A percentile compares a stretch with the other conserved stretches of the same genome.
Conservation (phyloP, 768 basidiomycete genomes). For the Coprinopsis strossmayeri region DNA sequence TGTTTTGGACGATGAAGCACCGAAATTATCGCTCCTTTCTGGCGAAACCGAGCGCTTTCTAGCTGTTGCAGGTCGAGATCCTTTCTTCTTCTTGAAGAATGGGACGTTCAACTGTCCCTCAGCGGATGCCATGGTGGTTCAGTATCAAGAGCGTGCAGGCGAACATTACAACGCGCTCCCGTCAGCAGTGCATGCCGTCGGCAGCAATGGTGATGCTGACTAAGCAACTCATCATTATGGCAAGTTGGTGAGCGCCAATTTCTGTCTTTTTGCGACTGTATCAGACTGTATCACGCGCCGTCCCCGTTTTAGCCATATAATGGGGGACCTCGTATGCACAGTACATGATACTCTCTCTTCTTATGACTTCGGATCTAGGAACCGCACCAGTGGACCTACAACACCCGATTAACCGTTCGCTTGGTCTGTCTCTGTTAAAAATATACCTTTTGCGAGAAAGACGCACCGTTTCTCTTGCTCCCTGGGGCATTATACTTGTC, state of each 20-base stretch:
- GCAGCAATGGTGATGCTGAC: neutral
- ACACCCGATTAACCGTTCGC: neutral
- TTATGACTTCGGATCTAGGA: neutral
- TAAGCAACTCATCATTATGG: neutral
- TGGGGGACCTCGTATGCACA: no score
- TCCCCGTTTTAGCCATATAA: neutral
- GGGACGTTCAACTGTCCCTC: slow-evolving; percentile 50
- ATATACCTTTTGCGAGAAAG: neutral
- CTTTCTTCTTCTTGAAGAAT: slow-evolving; percentile 80
- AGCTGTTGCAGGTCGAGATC: slow-evolving; percentile 66
- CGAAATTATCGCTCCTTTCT: slow-evolving; percentile 16
- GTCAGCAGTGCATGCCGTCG: neutral
- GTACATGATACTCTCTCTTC: neutral
- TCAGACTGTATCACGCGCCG: neutral
- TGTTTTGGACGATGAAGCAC: slow-evolving; percentile 44
- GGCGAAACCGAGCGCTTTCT: slow-evolving; percentile 59
- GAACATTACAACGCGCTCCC: no score
- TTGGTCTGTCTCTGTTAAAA: neutral
- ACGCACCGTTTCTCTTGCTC: no score
- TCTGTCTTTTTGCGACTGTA: no score
- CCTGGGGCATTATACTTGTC: no score
- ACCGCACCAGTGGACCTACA: neutral
- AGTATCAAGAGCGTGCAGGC: neutral
- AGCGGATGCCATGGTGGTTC: slow-evolving; percentile 31
- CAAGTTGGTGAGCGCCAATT: neutral